These are phyloP conservation scores for Plasmodium sp. DNA, from an alignment of 169 alveolate species.

Conservation along the genomic window DNA sequence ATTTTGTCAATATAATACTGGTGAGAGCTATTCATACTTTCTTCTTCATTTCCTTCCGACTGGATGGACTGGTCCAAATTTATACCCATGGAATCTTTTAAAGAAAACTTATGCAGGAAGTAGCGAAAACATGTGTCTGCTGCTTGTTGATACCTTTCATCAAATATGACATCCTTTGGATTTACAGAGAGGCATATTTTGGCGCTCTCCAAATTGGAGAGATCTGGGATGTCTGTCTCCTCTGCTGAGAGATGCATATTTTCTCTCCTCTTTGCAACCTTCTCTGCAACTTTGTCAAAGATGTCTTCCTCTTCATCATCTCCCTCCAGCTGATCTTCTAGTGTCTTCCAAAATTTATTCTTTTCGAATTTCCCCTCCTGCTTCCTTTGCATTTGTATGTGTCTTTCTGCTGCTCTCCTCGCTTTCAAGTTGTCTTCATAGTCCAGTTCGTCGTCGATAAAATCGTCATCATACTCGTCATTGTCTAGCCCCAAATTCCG, in stretches of 20 bases:
- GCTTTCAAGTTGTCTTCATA: slow-evolving; percentile 89
- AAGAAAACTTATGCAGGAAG: slow-evolving; percentile 76
- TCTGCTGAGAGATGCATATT: slow-evolving; percentile 81
- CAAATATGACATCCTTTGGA: slow-evolving; percentile 85
- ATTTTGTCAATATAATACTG: slow-evolving; percentile 86
- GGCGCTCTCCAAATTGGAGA: slow-evolving; percentile 83
- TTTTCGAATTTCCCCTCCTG: slow-evolving; percentile 76
- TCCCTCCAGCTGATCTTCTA: slow-evolving; percentile 80
- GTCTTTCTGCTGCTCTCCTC: slow-evolving; percentile 89
- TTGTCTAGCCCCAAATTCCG: slow-evolving; percentile 83
- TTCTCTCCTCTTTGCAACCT: slow-evolving; percentile 87
- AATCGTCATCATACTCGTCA: slow-evolving; percentile 88
- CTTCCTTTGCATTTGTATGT: slow-evolving; percentile 76
- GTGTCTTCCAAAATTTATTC: slow-evolving; percentile 77
- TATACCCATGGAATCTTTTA: slow-evolving; percentile 77
- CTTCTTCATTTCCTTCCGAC: slow-evolving; percentile 74
- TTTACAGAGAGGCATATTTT: slow-evolving; percentile 84
- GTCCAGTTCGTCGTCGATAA: slow-evolving; percentile 86
- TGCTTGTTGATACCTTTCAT: slow-evolving; percentile 90
- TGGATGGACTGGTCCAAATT: slow-evolving; percentile 63
- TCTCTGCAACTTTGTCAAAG: slow-evolving; percentile 84
- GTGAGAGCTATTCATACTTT: slow-evolving; percentile 34
- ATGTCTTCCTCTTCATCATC: slow-evolving; percentile 85
- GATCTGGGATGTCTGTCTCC: slow-evolving; percentile 84
- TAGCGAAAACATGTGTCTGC: slow-evolving; percentile 86